phyloP scores from a whole-genome alignment of 2,329 filamentous ascomycete genomes.

The Colletotrichum lupini region DNA sequence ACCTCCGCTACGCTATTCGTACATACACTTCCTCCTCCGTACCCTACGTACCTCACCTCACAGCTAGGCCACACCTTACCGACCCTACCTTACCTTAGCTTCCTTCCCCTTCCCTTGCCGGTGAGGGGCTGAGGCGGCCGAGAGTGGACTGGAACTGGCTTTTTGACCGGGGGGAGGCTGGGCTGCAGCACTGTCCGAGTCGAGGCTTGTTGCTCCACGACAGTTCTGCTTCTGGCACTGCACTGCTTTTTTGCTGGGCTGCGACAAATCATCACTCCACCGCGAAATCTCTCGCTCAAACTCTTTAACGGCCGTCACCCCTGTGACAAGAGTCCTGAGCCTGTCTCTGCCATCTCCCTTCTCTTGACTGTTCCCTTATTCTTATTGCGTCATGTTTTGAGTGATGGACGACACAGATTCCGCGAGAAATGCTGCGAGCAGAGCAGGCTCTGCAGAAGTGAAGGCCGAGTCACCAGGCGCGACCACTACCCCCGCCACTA shows the following conservation, averaged over 20 bases:
- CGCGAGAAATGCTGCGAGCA: conserved; percentile 36
- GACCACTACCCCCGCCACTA: not conserved
- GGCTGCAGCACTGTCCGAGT: not conserved
- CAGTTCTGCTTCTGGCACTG: conserved; percentile 11
- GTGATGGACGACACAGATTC: conserved; percentile 35
- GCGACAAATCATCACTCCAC: conserved; percentile 20
- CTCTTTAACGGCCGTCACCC: conserved; percentile 25
- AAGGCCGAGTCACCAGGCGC: conserved; percentile 35
- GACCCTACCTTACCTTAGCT: conserved; percentile 20
- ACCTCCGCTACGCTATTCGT: not conserved
- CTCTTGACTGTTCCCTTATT: conserved; percentile 4
- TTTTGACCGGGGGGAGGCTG: conserved; percentile 24
- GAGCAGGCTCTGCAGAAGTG: conserved; percentile 34
- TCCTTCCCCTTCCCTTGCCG: conserved; percentile 12
- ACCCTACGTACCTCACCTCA: not conserved
- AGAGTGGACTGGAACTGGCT: conserved; percentile 19
- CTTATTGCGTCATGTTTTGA: conserved; percentile 31
- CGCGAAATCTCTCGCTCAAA: conserved; percentile 35
- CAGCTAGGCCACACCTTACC: not conserved
- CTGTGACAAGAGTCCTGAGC: conserved; percentile 20
- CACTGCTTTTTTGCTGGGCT: not conserved
- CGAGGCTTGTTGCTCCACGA: conserved; percentile 11
- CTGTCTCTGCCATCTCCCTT: conserved; percentile 16
- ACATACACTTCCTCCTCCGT: not conserved
- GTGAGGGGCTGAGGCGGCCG: conserved; percentile 24